Percentiles rank a stretch among this genome's conserved stretches.
These are phyloP conservation scores for Cyclocybe aegerita DNA, from an alignment of 768 basidiomycete species.

Conservation along the genomic window DNA sequence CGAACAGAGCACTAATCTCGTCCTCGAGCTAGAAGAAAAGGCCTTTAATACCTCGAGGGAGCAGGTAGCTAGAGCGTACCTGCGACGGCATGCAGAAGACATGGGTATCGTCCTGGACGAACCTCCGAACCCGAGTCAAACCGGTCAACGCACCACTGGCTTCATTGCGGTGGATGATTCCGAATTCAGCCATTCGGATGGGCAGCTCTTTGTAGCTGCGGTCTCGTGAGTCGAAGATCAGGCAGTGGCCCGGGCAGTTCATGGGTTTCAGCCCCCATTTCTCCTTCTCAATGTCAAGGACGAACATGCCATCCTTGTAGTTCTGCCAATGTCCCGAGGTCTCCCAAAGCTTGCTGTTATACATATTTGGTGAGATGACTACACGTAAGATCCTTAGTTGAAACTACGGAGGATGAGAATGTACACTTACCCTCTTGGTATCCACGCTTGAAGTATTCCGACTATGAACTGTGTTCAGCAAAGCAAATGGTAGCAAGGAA, in stretches of 20 bases:
- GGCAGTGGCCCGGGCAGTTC: slow-evolving; percentile 98
- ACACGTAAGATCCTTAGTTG: neutral
- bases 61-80: slow-evolving; percentile 34
- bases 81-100: slow-evolving; percentile 97
- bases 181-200: slow-evolving; percentile 97
- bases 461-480: slow-evolving; percentile 37
- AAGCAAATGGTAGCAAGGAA: neutral
- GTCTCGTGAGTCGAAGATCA: slow-evolving; percentile 94
- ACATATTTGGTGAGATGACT: slow-evolving; percentile 99
- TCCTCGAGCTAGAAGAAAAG: slow-evolving; percentile 62
- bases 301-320: slow-evolving; percentile 98
- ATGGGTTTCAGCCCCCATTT: slow-evolving; percentile 96
- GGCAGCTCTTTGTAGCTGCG: slow-evolving; percentile 95
- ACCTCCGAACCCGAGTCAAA: slow-evolving; percentile 88
- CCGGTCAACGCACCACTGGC: slow-evolving; percentile 94
- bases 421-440: slow-evolving; percentile 82
- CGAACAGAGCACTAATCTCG: slow-evolving; percentile 85
- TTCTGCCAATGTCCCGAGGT: slow-evolving; percentile 98
- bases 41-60: neutral
- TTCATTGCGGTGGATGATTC: slow-evolving; percentile 95
- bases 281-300: slow-evolving; percentile 93
- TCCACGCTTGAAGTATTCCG: slow-evolving; percentile 92
- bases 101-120: slow-evolving; percentile 98
- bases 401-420: neutral
- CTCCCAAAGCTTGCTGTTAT: slow-evolving; percentile 95